Percentiles rank a stretch among this genome's conserved stretches.
Evolutionary conservation across 148 eudicot species (phyloP).

Genomic region (Fallopia convolvulus): DNA sequence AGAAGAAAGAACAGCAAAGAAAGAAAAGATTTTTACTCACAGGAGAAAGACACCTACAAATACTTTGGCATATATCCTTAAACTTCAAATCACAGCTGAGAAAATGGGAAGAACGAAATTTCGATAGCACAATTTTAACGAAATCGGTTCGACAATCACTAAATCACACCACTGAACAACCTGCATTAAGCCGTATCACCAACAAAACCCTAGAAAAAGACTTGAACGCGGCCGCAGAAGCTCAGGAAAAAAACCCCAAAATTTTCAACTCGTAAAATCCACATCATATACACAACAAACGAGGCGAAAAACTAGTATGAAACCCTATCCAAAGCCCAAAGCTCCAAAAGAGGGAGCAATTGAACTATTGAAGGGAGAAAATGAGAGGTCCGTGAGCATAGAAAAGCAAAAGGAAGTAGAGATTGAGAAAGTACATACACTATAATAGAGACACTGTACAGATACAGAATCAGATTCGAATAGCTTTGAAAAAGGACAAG

Average conservation of each 20-base stretch:
- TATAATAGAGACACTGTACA: background rate
- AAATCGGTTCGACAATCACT: background rate
- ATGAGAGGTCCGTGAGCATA: background rate
- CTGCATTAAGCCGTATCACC: background rate
- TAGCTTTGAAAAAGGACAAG: conserved; percentile 5
- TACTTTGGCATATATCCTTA: background rate
- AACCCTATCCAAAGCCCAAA: background rate
- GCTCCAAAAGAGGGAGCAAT: background rate
- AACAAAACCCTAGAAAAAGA: background rate
- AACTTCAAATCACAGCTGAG: background rate
- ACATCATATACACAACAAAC: background rate
- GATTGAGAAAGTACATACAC: background rate
- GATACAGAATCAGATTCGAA: conserved; percentile 4
- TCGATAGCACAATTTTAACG: background rate
- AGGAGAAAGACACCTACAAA: background rate
- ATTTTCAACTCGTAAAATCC: background rate
- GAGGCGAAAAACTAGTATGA: background rate
- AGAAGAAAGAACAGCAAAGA: background rate
- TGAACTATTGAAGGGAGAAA: background rate
- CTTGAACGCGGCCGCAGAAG: background rate
- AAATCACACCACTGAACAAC: background rate
- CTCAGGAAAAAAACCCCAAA: conserved; percentile 1
- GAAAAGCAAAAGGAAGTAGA: conserved; percentile 4
- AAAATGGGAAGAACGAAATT: background rate
- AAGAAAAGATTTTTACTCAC: background rate